A percentile compares a stretch with the other conserved stretches of the same genome.
phyloP scores from a whole-genome alignment of 2,329 filamentous ascomycete species.

The Fusarium sp. region DNA sequence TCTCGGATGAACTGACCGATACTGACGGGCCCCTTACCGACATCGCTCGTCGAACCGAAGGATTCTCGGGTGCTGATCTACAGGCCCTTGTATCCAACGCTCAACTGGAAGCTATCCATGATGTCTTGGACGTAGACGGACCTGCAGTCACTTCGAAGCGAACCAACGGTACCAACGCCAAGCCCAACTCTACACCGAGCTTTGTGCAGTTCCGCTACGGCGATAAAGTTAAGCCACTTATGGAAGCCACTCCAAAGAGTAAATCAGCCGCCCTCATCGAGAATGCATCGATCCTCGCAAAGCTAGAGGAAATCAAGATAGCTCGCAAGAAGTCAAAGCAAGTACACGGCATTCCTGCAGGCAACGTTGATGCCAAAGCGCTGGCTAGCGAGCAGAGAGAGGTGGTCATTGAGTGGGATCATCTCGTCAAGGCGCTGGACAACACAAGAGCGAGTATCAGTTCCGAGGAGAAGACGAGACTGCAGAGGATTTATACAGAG shows the following conservation, averaged over 20 bases:
- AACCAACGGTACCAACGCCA: conserved; percentile 51
- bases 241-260: conserved; percentile 59
- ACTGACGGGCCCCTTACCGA: conserved; percentile 71
- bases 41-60: conserved; percentile 83
- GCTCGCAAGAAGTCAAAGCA: conserved; percentile 66
- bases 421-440: conserved; percentile 81
- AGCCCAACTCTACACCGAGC: conserved; percentile 56
- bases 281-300: conserved; percentile 81
- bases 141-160: conserved; percentile 54
- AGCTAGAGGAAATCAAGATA: conserved; percentile 82
- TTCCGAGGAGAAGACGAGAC: conserved; percentile 76
- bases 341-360: conserved; percentile 45
- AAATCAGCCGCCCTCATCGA: conserved; percentile 73
- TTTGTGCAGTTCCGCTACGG: conserved; percentile 91
- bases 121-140: conserved; percentile 75
- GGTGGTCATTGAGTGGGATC: conserved; percentile 85
- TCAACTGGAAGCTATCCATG: conserved; percentile 96
- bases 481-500: conserved; percentile 88
- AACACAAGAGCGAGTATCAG: conserved; percentile 87
- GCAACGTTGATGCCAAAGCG: conserved; percentile 46
- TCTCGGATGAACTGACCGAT: conserved; percentile 74
- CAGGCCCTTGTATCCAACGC: conserved; percentile 97
- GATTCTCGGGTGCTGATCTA: conserved; percentile 93
- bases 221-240: conserved; percentile 61
- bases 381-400: conserved; percentile 64